Percentiles rank a stretch among this genome's conserved stretches.
These are phyloP conservation scores for Deinandra increscens DNA, from an alignment of 129 eudicot genomes.

Conservation along the genomic window DNA sequence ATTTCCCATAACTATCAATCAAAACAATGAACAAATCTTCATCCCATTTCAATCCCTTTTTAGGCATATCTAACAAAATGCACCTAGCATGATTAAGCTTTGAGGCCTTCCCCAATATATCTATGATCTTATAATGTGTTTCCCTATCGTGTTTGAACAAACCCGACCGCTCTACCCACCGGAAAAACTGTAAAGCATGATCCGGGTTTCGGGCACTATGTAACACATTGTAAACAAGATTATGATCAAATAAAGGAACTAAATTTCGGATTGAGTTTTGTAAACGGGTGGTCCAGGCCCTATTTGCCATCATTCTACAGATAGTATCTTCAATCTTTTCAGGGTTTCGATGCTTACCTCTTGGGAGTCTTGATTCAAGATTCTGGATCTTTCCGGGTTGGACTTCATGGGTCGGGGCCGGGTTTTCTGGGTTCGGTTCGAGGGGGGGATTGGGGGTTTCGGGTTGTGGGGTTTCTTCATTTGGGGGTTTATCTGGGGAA, in stretches of 20 bases:
- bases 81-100: conserved; percentile 90
- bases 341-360: conserved; percentile 58
- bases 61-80: conserved; percentile 83
- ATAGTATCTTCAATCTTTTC: conserved; percentile 66
- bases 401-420: not conserved
- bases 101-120: conserved; percentile 68
- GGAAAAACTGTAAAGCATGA: conserved; percentile 88
- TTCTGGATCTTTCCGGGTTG: conserved; percentile 27
- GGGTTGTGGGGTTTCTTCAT: conserved; percentile 26
- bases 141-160: conserved; percentile 59
- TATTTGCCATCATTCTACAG: conserved; percentile 82
- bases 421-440: conserved; percentile 20
- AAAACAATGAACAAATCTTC: conserved; percentile 79
- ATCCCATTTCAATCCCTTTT: conserved; percentile 75
- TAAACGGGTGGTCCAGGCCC: conserved; percentile 91
- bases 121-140: conserved; percentile 66
- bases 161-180: conserved; percentile 86
- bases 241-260: conserved; percentile 68
- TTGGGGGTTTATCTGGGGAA: conserved; percentile 28
- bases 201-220: conserved; percentile 62
- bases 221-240: conserved; percentile 73
- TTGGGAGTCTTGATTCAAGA: conserved; percentile 22
- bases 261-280: conserved; percentile 73
- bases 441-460: conserved; percentile 18
- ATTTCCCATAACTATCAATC: conserved; percentile 75